phyloP scores from a whole-genome alignment of 1,139 yeast genomes.

The Suhomyces guaymorum region DNA sequence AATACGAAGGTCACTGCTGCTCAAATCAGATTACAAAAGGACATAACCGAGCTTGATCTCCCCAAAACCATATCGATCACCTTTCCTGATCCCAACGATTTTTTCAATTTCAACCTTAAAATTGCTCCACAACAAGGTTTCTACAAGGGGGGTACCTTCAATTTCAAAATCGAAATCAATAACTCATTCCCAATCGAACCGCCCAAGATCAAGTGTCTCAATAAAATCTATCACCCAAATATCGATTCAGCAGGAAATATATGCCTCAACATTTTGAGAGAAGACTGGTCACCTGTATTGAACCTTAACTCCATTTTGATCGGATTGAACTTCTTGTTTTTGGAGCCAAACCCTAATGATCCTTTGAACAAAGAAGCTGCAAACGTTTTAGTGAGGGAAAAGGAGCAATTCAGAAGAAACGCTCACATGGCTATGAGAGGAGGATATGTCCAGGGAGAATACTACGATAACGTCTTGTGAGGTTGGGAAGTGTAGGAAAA shows the following conservation, averaged over 20 bases:
- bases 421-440: constrained; percentile 76
- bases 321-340: constrained; percentile 80
- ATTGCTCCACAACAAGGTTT: constrained; percentile 80
- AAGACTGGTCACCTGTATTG: constrained; percentile 96
- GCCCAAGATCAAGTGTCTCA: constrained; percentile 74
- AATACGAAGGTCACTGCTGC: constrained; percentile 46
- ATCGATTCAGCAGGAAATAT: constrained; percentile 89
- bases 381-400: constrained; percentile 61
- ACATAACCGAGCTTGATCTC: constrained; percentile 66
- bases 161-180: constrained; percentile 63
- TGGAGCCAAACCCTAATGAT: constrained; percentile 90
- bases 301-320: constrained; percentile 78
- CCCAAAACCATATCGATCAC: constrained; percentile 62
- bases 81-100: constrained; percentile 57
- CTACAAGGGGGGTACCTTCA: constrained; percentile 69
- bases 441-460: constrained; percentile 55
- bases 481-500: too few relatives aligned
- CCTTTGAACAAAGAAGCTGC: constrained; percentile 94
- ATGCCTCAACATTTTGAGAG: constrained; percentile 85
- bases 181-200: constrained; percentile 89
- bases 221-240: constrained; percentile 88
- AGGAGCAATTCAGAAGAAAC: constrained; percentile 53
- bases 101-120: constrained; percentile 60
- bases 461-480: constrained; percentile 61
- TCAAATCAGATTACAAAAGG: constrained; percentile 58